These are phyloP conservation scores for Umbelopsis sp. DNA, from an alignment of 371 early-diverging fungal genomes.

Conservation along the genomic window DNA sequence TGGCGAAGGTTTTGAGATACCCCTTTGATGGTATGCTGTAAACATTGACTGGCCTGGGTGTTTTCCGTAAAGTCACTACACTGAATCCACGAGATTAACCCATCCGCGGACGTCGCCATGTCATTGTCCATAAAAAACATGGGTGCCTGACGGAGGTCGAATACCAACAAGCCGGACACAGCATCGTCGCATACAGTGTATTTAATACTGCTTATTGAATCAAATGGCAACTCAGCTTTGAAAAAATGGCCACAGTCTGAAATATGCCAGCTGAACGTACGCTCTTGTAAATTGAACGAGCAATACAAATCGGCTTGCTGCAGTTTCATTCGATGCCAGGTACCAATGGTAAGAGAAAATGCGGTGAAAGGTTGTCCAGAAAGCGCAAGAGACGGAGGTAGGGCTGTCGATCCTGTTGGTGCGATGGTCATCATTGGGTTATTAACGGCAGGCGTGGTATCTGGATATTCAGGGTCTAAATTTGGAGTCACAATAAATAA, in stretches of 20 bases:
- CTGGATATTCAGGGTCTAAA: conserved; percentile 2
- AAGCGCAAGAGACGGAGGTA: neutral
- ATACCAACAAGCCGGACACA: conserved; percentile 55
- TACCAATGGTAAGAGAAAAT: conserved; percentile 66
- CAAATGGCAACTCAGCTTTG: conserved; percentile 71
- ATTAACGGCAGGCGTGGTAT: neutral
- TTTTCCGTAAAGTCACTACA: conserved; percentile 81
- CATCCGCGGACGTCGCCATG: conserved; percentile 15
- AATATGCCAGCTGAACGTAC: conserved; percentile 74
- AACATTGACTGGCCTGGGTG: conserved; percentile 69
- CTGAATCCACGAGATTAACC: conserved; percentile 56
- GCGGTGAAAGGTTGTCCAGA: conserved; percentile 3
- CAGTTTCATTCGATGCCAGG: conserved; percentile 76
- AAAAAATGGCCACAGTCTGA: conserved; percentile 68
- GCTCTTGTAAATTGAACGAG: conserved; percentile 55
- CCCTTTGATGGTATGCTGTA: conserved; percentile 68
- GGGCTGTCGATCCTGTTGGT: neutral
- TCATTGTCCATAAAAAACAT: conserved; percentile 63
- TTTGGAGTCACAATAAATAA: neutral
- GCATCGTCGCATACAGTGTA: conserved; percentile 51
- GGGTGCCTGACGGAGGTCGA: conserved; percentile 66
- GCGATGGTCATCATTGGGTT: neutral
- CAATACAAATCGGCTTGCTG: conserved; percentile 67
- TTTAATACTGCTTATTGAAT: conserved; percentile 60
- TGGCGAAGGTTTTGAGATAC: conserved; percentile 56